These are phyloP conservation scores for Cutaneotrichosporon cutaneum DNA, from an alignment of 1,284 basidiomycete species.

Conservation along the genomic window DNA sequence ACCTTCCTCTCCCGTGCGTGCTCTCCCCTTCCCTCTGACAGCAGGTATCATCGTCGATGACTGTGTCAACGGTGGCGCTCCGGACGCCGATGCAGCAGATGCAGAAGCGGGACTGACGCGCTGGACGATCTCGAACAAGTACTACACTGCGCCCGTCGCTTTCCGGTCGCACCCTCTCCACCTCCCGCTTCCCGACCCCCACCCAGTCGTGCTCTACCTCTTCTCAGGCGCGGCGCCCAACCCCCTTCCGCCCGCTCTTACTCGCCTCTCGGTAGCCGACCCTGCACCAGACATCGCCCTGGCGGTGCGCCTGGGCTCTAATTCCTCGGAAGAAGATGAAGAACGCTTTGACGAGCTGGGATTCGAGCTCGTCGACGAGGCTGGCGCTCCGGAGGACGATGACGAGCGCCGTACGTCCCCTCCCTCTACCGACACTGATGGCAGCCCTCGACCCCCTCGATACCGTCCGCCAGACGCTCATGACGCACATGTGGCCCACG, in stretches of 20 bases:
- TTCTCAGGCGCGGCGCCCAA: slow-evolving; percentile 27
- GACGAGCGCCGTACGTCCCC: slow-evolving; percentile 46
- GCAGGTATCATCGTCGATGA: slow-evolving; percentile 19
- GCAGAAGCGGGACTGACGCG: slow-evolving; percentile 52
- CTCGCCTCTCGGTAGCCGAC: slow-evolving; percentile 30
- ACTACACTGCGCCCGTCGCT: slow-evolving; percentile 74
- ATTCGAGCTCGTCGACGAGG: slow-evolving; percentile 46
- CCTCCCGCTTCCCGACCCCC: slow-evolving; percentile 44
- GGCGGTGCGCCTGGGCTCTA: slow-evolving; percentile 29
- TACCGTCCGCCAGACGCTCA: slow-evolving; percentile 42
- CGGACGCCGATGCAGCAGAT: slow-evolving; percentile 1
- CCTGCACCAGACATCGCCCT: slow-evolving; percentile 43
- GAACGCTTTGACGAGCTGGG: slow-evolving; percentile 44
- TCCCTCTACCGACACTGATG: slow-evolving; percentile 10
- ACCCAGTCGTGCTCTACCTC: slow-evolving; percentile 32
- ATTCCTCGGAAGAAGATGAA: slow-evolving; percentile 15
- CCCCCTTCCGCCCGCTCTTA: slow-evolving; percentile 32
- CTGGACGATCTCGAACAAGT: slow-evolving; percentile 79
- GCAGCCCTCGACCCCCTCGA: slow-evolving; percentile 41
- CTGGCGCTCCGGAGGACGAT: slow-evolving; percentile 35
- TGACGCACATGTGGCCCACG: slow-evolving; percentile 49
- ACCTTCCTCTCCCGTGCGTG: slow-evolving; percentile 30
- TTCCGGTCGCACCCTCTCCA: slow-evolving; percentile 57
- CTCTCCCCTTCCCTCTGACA: neutral
- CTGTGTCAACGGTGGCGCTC: neutral